Conservation (phyloP, 2,329 filamentous ascomycete genomes). For the Alternaria ventricosa region DNA sequence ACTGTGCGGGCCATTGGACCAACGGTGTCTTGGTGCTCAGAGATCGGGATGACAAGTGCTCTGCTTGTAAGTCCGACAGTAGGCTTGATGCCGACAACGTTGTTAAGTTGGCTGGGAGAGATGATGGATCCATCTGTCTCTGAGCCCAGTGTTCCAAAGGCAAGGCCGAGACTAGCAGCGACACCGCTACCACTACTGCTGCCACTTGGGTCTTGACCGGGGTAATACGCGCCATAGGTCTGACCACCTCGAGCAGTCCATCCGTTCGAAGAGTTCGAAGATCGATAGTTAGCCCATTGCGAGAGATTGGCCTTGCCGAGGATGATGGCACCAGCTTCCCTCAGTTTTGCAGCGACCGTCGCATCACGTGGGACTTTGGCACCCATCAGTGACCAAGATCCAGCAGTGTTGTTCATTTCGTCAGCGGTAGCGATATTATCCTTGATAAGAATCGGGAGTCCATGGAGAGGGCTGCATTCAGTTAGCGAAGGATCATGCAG, state of each 20-base stretch:
- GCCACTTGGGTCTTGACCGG: constrained; percentile 63
- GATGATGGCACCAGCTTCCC: constrained; percentile 67
- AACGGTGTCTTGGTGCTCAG: constrained; percentile 62
- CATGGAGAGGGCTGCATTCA: constrained; percentile 61
- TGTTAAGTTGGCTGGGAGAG: constrained; percentile 62
- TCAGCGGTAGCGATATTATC: constrained; percentile 71
- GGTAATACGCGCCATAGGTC: constrained; percentile 66
- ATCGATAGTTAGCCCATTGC: constrained; percentile 70
- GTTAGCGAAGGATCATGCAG: constrained; percentile 1
- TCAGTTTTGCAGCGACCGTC: constrained; percentile 65
- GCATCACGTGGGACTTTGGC: constrained; percentile 64
- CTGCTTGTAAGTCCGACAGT: constrained; percentile 70
- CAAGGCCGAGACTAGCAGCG: constrained; percentile 64
- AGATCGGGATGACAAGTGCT: constrained; percentile 70
- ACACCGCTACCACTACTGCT: constrained; percentile 64
- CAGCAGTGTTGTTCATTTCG: constrained; percentile 68
- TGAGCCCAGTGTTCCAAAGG: constrained; percentile 65
- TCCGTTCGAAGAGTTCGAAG: constrained; percentile 63
- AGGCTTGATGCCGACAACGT: constrained; percentile 67
- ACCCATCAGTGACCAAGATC: constrained; percentile 68
- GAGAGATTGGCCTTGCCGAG: constrained; percentile 71
- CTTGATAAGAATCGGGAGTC: constrained; percentile 70
- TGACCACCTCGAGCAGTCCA: constrained; percentile 72
- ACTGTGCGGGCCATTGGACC: constrained; percentile 66
- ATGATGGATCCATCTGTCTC: constrained; percentile 71